Evolutionary conservation across 139 green algal genomes (phyloP), one percentile per base, ranked within the genome.

Genomic region (Microglena sp.): DNA sequence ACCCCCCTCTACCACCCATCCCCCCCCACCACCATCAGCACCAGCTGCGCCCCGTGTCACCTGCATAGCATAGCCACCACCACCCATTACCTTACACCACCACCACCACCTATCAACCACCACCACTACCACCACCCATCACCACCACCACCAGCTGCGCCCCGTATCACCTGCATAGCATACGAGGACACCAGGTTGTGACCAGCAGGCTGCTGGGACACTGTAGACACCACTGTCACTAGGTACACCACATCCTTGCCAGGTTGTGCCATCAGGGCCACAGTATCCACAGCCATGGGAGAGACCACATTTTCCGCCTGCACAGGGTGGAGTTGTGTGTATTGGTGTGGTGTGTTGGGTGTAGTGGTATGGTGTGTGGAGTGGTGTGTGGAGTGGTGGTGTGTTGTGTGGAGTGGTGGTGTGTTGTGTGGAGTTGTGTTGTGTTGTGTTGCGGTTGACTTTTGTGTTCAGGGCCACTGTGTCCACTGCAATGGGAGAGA

Each of bases 31-130:
- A 31, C 57, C 30, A 27, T 24, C 8, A 34, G 15, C 55, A 36
- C 18, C 8, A 36, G n/a, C n/a, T n/a, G n/a, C n/a, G n/a, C n/a
- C 29, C 36, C 0, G 4, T 22, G 43, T 21, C 45, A 74, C 29
- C 68, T 74, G 68, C 18, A 69, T 68, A 27, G 59, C 32, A 44
- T 55, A 74, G n/a, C n/a, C n/a, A n/a, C n/a, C n/a, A n/a, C n/a
- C n/a, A n/a, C n/a, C n/a, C n/a, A n/a, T n/a, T n/a, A n/a, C 26
- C 22, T 35, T 29, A 61, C 5, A 5, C 11, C 26, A 58, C 15
- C 50, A 11, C 11, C 22, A 26, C 50, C 21, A 58, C 56, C 31
- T 32, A 24, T 24, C 30, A n/a, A 31, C 8, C 21, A 33, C 8
- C 5, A 7, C 30, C 6, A n/a, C n/a, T n/a, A n/a, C n/a, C n/a